These are phyloP conservation scores for Rubus parviflorus DNA, from an alignment of 306 rosid genomes.

Conservation along the genomic window DNA sequence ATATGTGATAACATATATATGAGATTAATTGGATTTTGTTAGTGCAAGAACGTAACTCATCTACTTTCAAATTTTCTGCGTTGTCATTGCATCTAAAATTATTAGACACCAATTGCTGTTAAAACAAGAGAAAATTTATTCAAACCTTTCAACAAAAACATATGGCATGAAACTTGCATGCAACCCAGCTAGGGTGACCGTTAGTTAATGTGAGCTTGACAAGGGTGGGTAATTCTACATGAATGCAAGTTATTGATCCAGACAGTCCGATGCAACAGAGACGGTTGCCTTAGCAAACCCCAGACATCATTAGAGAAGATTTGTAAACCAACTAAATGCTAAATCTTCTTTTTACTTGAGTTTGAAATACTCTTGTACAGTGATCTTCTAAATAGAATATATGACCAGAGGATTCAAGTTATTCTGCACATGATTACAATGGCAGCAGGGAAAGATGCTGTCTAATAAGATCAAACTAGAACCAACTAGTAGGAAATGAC, in stretches of 20 bases:
- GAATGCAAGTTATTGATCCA: background rate
- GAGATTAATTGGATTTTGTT: background rate
- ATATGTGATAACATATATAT: background rate
- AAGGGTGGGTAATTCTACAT: background rate
- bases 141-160: background rate
- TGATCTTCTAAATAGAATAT: background rate
- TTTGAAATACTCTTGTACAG: background rate
- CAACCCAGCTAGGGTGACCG: background rate
- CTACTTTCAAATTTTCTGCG: background rate
- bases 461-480: background rate
- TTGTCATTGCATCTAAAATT: background rate
- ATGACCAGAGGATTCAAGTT: background rate
- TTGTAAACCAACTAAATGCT: background rate
- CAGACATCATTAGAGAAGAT: background rate
- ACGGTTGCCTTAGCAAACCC: background rate
- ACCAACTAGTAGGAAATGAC: background rate
- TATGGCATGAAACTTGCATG: background rate
- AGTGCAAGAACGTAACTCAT: background rate
- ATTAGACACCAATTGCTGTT: background rate
- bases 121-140: background rate
- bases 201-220: background rate
- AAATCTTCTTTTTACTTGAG: background rate
- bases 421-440: background rate
- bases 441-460: background rate
- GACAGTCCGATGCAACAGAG: background rate